Conservation (phyloP, 352 stramenopile species). For the Saprolegnia parasitica region DNA sequence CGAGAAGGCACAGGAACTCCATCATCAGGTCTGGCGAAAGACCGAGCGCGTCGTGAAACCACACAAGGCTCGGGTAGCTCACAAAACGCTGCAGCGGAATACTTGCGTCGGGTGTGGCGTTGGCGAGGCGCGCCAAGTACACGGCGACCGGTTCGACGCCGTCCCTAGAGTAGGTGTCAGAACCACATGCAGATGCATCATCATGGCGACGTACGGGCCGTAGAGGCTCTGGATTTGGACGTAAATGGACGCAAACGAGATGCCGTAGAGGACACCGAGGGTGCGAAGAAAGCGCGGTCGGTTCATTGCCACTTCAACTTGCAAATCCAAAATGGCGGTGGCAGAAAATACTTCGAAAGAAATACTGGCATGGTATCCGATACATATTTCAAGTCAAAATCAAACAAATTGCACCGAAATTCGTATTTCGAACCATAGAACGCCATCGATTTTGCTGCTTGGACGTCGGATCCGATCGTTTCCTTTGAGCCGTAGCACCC, state of each 20-base stretch:
- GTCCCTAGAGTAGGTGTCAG: constrained; percentile 35
- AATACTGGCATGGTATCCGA: background rate
- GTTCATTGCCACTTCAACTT: background rate
- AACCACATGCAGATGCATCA: constrained; percentile 29
- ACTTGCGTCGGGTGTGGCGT: constrained; percentile 18
- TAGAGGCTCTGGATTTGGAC: constrained; percentile 78
- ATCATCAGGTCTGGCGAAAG: constrained; percentile 48
- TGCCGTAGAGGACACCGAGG: constrained; percentile 45
- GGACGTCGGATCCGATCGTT: too few relatives aligned
- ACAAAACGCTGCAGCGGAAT: constrained; percentile 31
- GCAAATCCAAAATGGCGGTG: background rate
- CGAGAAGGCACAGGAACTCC: constrained; percentile 43
- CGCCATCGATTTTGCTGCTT: too few relatives aligned
- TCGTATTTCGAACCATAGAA: constrained; percentile 8
- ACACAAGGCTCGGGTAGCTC: constrained; percentile 51
- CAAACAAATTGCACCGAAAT: background rate
- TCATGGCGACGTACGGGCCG: constrained; percentile 48
- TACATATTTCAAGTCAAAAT: background rate
- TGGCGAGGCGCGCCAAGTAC: constrained; percentile 42
- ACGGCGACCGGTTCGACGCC: constrained; percentile 53
- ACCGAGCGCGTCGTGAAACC: constrained; percentile 43
- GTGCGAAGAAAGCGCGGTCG: constrained; percentile 37
- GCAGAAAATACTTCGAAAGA: background rate
- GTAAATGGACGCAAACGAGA: constrained; percentile 77
- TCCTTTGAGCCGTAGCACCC: too few relatives aligned